Conservation (phyloP, 441 rosid genomes). For the Syzygium malaccense region DNA sequence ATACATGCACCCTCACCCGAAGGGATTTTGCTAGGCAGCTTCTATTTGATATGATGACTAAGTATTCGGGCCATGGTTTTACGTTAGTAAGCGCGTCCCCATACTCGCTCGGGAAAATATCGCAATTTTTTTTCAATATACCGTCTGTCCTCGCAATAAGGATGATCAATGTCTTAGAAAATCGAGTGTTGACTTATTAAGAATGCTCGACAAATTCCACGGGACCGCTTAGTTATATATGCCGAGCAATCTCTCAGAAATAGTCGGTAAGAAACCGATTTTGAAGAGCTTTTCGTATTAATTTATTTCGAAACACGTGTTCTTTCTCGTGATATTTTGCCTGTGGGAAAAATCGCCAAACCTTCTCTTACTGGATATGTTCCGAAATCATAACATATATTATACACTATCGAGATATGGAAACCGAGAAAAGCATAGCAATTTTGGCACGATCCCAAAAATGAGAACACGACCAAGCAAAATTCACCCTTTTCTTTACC, state of each 20-base stretch:
- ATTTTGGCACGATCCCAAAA: neutral
- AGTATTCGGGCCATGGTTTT: neutral
- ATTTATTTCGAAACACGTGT: neutral
- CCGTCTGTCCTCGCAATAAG: fast-evolving
- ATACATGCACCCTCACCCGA: neutral
- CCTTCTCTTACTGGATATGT: neutral
- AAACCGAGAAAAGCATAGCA: neutral
- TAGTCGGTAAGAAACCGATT: neutral
- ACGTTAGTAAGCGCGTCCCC: no score
- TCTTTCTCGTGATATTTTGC: neutral
- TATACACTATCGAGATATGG: neutral
- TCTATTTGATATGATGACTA: neutral
- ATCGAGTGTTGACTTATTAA: neutral
- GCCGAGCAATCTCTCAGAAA: neutral
- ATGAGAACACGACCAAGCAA: neutral
- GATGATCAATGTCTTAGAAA: fast-evolving
- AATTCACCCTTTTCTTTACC: neutral
- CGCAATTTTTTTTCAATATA: neutral
- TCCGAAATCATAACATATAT: neutral
- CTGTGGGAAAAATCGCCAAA: neutral
- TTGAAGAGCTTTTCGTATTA: neutral
- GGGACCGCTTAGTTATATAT: fast-evolving
- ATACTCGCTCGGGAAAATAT: no score
- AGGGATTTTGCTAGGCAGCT: neutral
- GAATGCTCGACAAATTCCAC: fast-evolving